Evolutionary conservation across 2,329 filamentous ascomycete genomes (phyloP).

Genomic region (Aspergillus fructus): DNA sequence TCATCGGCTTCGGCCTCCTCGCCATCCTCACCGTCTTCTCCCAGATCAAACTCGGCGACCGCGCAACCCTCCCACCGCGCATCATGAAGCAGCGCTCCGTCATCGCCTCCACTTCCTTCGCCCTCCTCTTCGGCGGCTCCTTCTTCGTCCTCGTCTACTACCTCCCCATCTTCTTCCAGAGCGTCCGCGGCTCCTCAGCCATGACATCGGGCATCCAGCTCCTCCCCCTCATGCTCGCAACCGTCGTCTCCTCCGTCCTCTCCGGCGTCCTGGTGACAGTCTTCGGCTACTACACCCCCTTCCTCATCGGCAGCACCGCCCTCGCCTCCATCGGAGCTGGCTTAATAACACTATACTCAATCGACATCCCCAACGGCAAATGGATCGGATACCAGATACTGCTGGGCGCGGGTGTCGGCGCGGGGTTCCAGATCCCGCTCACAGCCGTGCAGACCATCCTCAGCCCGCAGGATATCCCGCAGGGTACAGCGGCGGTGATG

Average conservation of each 20-base stretch:
- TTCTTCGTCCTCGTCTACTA: conserved; percentile 17
- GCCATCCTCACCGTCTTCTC: conserved; percentile 1
- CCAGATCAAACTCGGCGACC: conserved; percentile 9
- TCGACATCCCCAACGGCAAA: conserved; percentile 29
- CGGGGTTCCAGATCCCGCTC: conserved; percentile 37
- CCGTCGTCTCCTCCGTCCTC: conserved; percentile 7
- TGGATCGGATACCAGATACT: conserved; percentile 44
- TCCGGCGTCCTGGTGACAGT: conserved; percentile 3
- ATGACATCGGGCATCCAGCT: conserved; percentile 15
- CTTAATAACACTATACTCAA: conserved; percentile 39
- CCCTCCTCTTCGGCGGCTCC: conserved; percentile 7
- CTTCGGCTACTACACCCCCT: conserved; percentile 23
- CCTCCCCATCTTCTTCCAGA: conserved; percentile 21
- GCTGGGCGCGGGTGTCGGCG: conserved; percentile 35
- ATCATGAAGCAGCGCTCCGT: conserved; percentile 10
- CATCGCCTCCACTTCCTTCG: background rate
- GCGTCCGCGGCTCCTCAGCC: conserved; percentile 11
- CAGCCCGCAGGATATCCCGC: conserved; percentile 32
- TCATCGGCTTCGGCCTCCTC: conserved; percentile 23
- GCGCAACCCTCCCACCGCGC: conserved; percentile 10
- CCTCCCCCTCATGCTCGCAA: conserved; percentile 15
- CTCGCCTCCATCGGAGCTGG: conserved; percentile 42
- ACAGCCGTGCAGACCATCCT: conserved; percentile 39
- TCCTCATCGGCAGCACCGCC: conserved; percentile 36
- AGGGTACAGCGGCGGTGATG: conserved; percentile 36